These are phyloP conservation scores for Chlamydomonas applanata DNA, from an alignment of 139 green algal species.

Conservation along the genomic window DNA sequence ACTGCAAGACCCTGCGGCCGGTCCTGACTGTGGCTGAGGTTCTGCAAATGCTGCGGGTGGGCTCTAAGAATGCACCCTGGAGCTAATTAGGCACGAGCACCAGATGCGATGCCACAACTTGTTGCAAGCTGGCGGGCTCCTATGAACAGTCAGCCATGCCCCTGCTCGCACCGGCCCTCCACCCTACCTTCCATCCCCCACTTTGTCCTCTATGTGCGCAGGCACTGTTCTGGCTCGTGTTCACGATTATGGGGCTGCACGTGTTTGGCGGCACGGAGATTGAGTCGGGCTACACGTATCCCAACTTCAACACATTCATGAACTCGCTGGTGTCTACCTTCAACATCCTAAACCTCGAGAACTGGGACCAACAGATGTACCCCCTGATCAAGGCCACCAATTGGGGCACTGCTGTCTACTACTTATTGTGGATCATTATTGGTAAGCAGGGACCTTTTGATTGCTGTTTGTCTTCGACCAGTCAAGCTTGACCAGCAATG, in stretches of 20 bases:
- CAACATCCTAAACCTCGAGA: slow-evolving; percentile 65
- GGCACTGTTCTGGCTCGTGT: slow-evolving; percentile 80
- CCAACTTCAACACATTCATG: slow-evolving; percentile 73
- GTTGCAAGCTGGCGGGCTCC: too few relatives aligned
- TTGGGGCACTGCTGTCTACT: slow-evolving; percentile 58
- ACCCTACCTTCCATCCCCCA: not conserved
- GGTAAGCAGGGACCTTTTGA: too few relatives aligned
- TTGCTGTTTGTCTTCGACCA: not conserved
- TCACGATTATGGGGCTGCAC: slow-evolving; percentile 80
- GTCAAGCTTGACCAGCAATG: too few relatives aligned
- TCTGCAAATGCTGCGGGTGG: too few relatives aligned
- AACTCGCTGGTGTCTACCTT: slow-evolving; percentile 40
- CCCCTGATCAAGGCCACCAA: slow-evolving; percentile 39
- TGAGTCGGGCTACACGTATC: slow-evolving; percentile 15
- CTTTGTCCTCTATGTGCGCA: too few relatives aligned
- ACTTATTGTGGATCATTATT: slow-evolving; percentile 72
- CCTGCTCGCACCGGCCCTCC: not conserved
- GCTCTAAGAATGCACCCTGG: too few relatives aligned
- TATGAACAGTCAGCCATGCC: too few relatives aligned
- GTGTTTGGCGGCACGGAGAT: slow-evolving; percentile 55
- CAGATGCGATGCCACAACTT: too few relatives aligned
- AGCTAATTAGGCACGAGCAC: too few relatives aligned
- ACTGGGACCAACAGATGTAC: slow-evolving; percentile 68
- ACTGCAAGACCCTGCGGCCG: too few relatives aligned
- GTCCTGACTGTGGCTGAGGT: too few relatives aligned